phyloP scores from a whole-genome alignment of 1,139 yeast species.

The Yamadazyma membranifaciens region DNA sequence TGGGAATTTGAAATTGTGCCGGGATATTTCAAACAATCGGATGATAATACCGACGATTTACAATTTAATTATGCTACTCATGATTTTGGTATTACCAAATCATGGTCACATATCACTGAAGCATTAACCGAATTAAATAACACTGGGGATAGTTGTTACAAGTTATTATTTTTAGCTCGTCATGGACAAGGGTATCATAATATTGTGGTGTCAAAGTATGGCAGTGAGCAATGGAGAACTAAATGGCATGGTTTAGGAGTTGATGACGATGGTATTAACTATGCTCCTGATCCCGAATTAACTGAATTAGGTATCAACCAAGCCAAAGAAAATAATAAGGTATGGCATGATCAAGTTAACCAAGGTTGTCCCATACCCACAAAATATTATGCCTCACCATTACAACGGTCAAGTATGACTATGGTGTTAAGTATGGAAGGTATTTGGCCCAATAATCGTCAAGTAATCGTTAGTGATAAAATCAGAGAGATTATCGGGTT shows the following conservation, averaged over 20 bases:
- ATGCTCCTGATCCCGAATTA: slow-evolving; percentile 71
- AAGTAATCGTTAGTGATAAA: slow-evolving; percentile 49
- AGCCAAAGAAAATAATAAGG: slow-evolving; percentile 43
- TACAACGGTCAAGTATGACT: slow-evolving; percentile 63
- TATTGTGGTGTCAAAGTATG: slow-evolving; percentile 55
- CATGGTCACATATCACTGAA: slow-evolving; percentile 49
- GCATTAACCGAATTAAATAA: slow-evolving; percentile 38
- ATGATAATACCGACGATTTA: slow-evolving; percentile 44
- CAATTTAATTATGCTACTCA: slow-evolving; percentile 45
- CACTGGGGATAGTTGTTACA: slow-evolving; percentile 28
- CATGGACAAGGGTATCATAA: slow-evolving; percentile 85
- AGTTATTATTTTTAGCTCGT: slow-evolving; percentile 62
- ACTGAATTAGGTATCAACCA: slow-evolving; percentile 55
- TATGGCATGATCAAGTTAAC: slow-evolving; percentile 44
- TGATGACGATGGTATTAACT: slow-evolving; percentile 49
- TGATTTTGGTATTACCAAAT: slow-evolving; percentile 46
- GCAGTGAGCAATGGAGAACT: slow-evolving; percentile 56
- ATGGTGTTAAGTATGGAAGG: slow-evolving; percentile 58
- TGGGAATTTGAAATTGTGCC: slow-evolving; percentile 48
- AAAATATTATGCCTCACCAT: slow-evolving; percentile 60
- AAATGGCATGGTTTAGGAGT: slow-evolving; percentile 58
- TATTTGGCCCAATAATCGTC: slow-evolving; percentile 26
- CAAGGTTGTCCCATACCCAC: slow-evolving; percentile 57
- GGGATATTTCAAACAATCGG: slow-evolving; percentile 55
- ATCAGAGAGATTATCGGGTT: slow-evolving; percentile 68